These are phyloP conservation scores for Epichloe sylvatica DNA, from an alignment of 2,329 filamentous ascomycete genomes.

Conservation along the genomic window DNA sequence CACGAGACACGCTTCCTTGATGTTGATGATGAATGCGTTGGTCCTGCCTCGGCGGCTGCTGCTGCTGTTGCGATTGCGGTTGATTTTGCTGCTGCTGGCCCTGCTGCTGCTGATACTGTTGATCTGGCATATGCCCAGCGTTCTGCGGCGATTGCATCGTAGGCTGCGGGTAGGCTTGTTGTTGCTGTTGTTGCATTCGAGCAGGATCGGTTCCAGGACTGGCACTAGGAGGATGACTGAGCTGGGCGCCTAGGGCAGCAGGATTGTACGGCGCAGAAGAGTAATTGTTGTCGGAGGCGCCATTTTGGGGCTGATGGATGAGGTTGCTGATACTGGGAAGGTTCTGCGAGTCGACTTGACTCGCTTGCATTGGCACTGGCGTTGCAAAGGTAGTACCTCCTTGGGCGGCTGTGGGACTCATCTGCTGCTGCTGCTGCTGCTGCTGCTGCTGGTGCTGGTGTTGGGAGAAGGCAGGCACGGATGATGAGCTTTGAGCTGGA, in stretches of 20 bases:
- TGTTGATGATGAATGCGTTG: constrained; percentile 19
- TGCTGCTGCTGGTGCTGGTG: constrained; percentile 1
- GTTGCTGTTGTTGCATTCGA: constrained; percentile 25
- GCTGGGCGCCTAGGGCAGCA: constrained; percentile 14
- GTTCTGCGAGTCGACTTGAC: constrained; percentile 46
- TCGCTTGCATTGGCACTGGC: constrained; percentile 16
- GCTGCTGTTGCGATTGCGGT: constrained; percentile 17
- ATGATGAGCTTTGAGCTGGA: constrained; percentile 4
- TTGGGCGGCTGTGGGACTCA: constrained; percentile 15
- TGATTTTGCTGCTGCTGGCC: constrained; percentile 9
- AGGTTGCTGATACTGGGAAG: constrained; percentile 72
- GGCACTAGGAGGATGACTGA: constrained; percentile 16
- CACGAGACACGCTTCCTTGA: constrained; percentile 32
- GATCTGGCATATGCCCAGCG: constrained; percentile 4
- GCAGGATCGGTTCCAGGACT: constrained; percentile 25
- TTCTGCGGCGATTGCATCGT: constrained; percentile 14
- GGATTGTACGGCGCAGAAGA: constrained; percentile 14
- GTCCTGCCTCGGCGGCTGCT: constrained; percentile 12
- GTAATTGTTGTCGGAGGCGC: constrained; percentile 22
- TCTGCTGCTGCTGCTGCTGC: constrained; percentile 4
- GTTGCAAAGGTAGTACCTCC: constrained; percentile 13
- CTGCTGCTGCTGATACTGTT: constrained; percentile 17
- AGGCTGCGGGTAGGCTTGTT: constrained; percentile 15
- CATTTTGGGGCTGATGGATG: constrained; percentile 45
- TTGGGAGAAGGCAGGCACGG: constrained; percentile 7